Evolutionary conservation across 1,139 yeast genomes (phyloP).

Genomic region (Groenewaldozyma auringiensis): DNA sequence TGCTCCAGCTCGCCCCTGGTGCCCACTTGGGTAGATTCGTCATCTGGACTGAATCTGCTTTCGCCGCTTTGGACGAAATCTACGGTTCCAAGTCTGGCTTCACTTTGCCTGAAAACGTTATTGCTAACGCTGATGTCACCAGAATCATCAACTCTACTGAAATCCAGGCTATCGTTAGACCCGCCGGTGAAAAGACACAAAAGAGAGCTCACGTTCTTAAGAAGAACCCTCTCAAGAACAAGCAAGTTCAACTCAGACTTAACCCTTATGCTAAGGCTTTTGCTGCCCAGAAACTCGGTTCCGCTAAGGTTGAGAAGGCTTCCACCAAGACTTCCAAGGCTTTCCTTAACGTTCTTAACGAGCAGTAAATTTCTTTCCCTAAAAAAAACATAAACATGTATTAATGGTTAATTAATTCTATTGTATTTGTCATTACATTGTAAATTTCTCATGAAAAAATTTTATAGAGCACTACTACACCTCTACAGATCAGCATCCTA

Average conservation of each 20-base stretch:
- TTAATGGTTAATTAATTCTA: too few relatives aligned
- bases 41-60: conserved; percentile 99
- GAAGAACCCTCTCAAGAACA: conserved; percentile 99
- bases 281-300: conserved; percentile 85
- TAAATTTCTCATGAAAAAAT: too few relatives aligned
- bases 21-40: conserved; percentile 99
- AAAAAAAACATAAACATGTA: background rate
- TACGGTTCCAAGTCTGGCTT: conserved; percentile 95
- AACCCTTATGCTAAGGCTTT: conserved; percentile 99
- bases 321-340: conserved; percentile 24
- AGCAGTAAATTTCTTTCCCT: conserved; percentile 15
- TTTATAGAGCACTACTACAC: too few relatives aligned
- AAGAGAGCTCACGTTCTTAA: conserved; percentile 93
- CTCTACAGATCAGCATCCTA: too few relatives aligned
- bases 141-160: conserved; percentile 98
- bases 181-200: conserved; percentile 91
- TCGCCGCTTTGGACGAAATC: conserved; percentile 92
- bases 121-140: conserved; percentile 92
- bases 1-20: conserved; percentile 99
- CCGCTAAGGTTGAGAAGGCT: conserved; percentile 65
- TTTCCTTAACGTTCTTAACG: conserved; percentile 18
- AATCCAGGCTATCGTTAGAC: conserved; percentile 94
- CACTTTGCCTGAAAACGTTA: conserved; percentile 89
- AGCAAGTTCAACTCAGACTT: conserved; percentile 94
- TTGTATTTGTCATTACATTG: too few relatives aligned